These are phyloP conservation scores for Pyrenophora seminiperda DNA, from an alignment of 2,329 filamentous ascomycete species.

Conservation along the genomic window DNA sequence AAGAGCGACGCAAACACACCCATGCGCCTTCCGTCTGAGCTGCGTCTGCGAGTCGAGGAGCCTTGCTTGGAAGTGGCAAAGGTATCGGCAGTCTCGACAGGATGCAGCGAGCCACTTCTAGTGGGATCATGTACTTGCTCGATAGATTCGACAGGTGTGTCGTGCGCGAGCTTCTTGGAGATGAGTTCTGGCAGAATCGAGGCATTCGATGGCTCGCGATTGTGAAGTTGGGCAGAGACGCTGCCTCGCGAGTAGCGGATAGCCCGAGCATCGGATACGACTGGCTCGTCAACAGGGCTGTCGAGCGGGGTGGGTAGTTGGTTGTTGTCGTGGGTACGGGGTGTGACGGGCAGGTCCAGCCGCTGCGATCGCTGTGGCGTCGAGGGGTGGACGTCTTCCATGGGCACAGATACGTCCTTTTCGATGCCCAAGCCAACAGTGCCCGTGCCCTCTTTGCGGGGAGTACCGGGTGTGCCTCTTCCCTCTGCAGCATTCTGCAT, in stretches of 20 bases:
- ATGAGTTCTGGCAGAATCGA: constrained; percentile 59
- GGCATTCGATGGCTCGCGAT: constrained; percentile 56
- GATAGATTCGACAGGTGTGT: constrained; percentile 51
- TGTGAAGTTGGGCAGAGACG: constrained; percentile 54
- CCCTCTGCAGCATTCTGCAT: constrained; percentile 61
- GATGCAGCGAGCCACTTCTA: constrained; percentile 41
- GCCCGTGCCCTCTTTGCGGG: constrained; percentile 54
- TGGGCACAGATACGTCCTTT: constrained; percentile 61
- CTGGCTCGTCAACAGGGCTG: constrained; percentile 53
- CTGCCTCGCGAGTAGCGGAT: constrained; percentile 56
- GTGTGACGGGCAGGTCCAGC: constrained; percentile 27
- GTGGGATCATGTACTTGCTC: constrained; percentile 38
- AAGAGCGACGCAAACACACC: constrained; percentile 64
- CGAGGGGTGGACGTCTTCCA: constrained; percentile 56
- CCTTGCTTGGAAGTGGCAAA: constrained; percentile 33
- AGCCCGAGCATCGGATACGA: constrained; percentile 56
- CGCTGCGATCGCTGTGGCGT: constrained; percentile 35
- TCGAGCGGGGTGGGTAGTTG: constrained; percentile 47
- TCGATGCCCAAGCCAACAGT: constrained; percentile 61
- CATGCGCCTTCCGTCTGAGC: constrained; percentile 45
- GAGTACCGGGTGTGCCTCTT: constrained; percentile 62
- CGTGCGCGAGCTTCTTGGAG: constrained; percentile 47
- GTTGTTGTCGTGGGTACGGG: constrained; percentile 26
- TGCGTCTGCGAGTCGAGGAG: constrained; percentile 33
- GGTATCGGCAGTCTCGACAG: constrained; percentile 41